Evolutionary conservation across 2,329 filamentous ascomycete species (phyloP).

Genomic region (Microdochium trichocladiopsis): DNA sequence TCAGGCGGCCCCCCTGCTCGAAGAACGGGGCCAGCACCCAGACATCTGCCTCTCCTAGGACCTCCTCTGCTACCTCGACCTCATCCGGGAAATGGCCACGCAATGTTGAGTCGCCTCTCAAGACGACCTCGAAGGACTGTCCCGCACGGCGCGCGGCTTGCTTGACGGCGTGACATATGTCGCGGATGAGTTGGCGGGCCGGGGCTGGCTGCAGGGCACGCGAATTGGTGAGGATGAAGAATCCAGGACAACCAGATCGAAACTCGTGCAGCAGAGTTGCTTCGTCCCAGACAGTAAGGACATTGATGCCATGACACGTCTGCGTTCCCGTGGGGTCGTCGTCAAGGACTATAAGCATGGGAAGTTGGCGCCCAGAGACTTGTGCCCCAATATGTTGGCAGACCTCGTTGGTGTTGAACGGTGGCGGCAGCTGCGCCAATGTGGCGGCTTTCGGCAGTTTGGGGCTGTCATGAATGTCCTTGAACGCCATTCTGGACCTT

Average conservation of each 20-base stretch:
- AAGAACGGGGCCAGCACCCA: slow-evolving; percentile 54
- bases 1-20: slow-evolving; percentile 49
- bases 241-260: slow-evolving; percentile 30
- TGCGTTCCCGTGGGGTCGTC: slow-evolving; percentile 56
- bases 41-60: slow-evolving; percentile 40
- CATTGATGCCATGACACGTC: slow-evolving; percentile 50
- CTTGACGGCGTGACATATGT: slow-evolving; percentile 45
- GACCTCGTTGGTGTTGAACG: not conserved
- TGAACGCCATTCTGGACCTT: not conserved
- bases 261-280: slow-evolving; percentile 36
- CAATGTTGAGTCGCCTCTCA: slow-evolving; percentile 49
- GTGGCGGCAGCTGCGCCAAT: not conserved
- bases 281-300: slow-evolving; percentile 46
- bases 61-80: slow-evolving; percentile 40
- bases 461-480: not conserved
- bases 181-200: slow-evolving; percentile 37
- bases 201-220: slow-evolving; percentile 42
- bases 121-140: slow-evolving; percentile 42
- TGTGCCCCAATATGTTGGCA: not conserved
- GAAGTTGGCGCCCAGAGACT: slow-evolving; percentile 5
- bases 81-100: slow-evolving; percentile 51
- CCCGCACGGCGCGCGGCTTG: slow-evolving; percentile 25
- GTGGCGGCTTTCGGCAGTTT: not conserved
- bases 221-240: slow-evolving; percentile 56
- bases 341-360: slow-evolving; percentile 34